These are phyloP conservation scores for Crithidia bombi DNA, from an alignment of 208 protist species.

Conservation along the genomic window DNA sequence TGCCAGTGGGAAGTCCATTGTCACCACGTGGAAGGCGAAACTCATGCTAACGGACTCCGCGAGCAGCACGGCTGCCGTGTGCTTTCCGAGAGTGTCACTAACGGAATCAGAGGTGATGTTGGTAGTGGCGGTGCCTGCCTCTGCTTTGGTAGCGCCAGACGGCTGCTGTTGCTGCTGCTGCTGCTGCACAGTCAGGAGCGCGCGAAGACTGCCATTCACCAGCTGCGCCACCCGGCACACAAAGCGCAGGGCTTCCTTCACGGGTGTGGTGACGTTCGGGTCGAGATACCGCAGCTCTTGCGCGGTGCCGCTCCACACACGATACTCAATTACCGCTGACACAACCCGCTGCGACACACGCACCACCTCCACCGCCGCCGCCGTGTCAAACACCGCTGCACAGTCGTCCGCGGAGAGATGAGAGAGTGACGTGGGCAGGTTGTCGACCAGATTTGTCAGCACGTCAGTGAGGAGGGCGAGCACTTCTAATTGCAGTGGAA, in stretches of 20 bases:
- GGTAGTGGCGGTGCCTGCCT: background rate
- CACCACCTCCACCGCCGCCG: constrained; percentile 1
- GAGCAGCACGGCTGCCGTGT: constrained; percentile 5
- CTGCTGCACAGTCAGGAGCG: background rate
- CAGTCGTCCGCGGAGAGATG: background rate
- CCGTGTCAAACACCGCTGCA: background rate
- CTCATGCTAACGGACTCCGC: constrained; percentile 15
- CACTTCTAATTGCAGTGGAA: constrained; percentile 19
- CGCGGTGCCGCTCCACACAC: constrained; percentile 23
- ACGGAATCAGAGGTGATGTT: too few relatives aligned
- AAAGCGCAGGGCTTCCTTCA: constrained; percentile 28
- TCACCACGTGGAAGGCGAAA: constrained; percentile 26
- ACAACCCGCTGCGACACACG: constrained; percentile 18
- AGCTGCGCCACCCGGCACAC: constrained; percentile 14
- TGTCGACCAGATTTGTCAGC: background rate
- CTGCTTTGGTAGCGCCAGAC: background rate
- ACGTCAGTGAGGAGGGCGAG: constrained; percentile 19
- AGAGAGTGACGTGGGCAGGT: constrained; percentile 5
- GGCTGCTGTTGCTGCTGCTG: background rate
- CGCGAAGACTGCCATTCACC: constrained; percentile 8
- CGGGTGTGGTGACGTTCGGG: constrained; percentile 5
- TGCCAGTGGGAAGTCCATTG: constrained; percentile 26
- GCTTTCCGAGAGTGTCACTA: constrained; percentile 6
- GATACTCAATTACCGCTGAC: constrained; percentile 2
- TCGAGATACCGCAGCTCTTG: constrained; percentile 30